phyloP scores from a whole-genome alignment of 164 flowering plant genomes.

The Protea cynaroides region DNA sequence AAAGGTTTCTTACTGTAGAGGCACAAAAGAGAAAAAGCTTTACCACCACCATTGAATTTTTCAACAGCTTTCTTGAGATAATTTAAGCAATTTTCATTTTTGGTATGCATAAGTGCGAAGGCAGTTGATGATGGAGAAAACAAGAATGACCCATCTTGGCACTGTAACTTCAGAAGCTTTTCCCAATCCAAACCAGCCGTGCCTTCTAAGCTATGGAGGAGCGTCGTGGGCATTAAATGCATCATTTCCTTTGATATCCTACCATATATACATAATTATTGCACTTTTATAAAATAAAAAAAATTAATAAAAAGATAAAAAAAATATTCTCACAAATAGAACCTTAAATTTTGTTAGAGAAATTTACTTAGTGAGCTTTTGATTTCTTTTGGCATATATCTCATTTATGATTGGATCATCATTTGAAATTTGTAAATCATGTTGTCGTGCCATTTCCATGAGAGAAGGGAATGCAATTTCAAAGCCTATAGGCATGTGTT shows the following conservation, averaged over 20 bases:
- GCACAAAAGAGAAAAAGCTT: neutral
- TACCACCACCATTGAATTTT: constrained; percentile 95
- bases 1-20: neutral
- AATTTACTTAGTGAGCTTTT: constrained; percentile 67
- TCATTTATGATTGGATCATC: constrained; percentile 54
- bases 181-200: constrained; percentile 71
- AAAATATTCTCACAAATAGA: too few species aligned
- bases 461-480: constrained; percentile 92
- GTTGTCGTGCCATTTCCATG: constrained; percentile 44
- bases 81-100: constrained; percentile 52
- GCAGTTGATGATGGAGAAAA: constrained; percentile 96
- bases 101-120: constrained; percentile 77
- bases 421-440: constrained; percentile 45
- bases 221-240: constrained; percentile 75
- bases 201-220: constrained; percentile 92
- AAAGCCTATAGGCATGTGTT: constrained; percentile 95
- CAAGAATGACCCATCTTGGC: constrained; percentile 81
- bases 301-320: too few species aligned
- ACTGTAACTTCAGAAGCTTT: too few species aligned
- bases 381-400: constrained; percentile 46
- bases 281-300: too few species aligned
- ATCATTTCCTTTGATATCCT: constrained; percentile 86
- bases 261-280: constrained; percentile 5
- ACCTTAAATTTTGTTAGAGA: too few species aligned
- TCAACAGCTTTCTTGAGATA: constrained; percentile 49